A percentile compares a stretch with the other conserved stretches of the same genome.
Conservation (phyloP, 257 asterid genomes). For the Solanum appendiculatum region DNA sequence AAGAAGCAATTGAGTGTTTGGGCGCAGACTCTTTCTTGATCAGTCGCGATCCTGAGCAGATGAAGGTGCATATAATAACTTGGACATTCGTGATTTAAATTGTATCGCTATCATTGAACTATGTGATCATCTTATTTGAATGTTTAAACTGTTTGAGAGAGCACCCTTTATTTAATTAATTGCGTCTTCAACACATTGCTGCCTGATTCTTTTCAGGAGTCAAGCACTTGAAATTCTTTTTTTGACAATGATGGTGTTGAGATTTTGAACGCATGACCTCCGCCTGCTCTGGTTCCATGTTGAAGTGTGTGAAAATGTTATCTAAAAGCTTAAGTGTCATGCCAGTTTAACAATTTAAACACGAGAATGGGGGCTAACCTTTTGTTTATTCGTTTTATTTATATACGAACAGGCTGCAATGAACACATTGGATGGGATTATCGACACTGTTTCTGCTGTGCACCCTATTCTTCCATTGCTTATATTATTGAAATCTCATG, state of each 20-base stretch:
- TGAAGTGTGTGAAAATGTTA: no score
- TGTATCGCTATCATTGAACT: not conserved
- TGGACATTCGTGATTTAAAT: no score
- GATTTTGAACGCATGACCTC: not conserved
- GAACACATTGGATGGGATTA: slow-evolving; percentile 40
- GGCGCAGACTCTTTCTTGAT: slow-evolving; percentile 46
- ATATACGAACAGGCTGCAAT: slow-evolving; percentile 32
- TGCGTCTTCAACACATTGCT: not conserved
- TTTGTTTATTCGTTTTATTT: no score
- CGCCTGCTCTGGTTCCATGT: no score
- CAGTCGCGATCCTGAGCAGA: slow-evolving; percentile 27
- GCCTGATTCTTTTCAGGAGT: not conserved
- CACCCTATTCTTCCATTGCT: slow-evolving; percentile 40
- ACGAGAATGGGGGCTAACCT: no score
- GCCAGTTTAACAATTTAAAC: no score
- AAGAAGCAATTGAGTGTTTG: slow-evolving; percentile 31
- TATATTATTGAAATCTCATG: slow-evolving; percentile 31
- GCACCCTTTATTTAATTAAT: not conserved
- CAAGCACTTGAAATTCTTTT: not conserved
- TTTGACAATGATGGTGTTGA: not conserved
- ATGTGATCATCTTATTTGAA: not conserved
- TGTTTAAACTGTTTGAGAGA: not conserved
- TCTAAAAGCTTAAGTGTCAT: no score
- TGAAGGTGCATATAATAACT: slow-evolving; percentile 28
- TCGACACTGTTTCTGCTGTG: slow-evolving; percentile 43